A percentile compares a stretch with the other conserved stretches of the same genome.
Conservation (phyloP, 495 filamentous ascomycete species). For the Daldinia concentrica region DNA sequence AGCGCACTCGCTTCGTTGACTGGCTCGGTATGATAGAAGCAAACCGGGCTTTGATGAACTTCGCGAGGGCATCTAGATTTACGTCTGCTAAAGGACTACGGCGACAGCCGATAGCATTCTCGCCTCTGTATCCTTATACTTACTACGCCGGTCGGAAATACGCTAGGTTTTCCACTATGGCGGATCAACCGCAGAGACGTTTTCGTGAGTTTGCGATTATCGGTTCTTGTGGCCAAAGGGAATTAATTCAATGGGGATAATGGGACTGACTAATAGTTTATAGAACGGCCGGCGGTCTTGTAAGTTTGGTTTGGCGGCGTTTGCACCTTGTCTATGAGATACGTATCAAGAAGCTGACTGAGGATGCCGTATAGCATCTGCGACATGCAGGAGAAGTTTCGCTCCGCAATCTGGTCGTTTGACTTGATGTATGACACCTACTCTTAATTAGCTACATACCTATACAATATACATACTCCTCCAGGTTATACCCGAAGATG, state of each 20-base stretch:
- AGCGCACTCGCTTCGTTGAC: background rate
- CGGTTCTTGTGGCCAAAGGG: background rate
- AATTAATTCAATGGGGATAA: background rate
- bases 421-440: conserved; percentile 69
- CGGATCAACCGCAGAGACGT: conserved; percentile 45
- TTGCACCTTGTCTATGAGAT: background rate
- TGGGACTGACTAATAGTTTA: conserved; percentile 22
- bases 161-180: conserved; percentile 41
- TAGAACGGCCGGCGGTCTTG: conserved; percentile 77
- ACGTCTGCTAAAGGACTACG: conserved; percentile 15
- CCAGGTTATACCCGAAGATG: background rate
- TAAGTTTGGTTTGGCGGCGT: conserved; percentile 48
- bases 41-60: conserved; percentile 18
- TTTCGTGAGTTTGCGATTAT: conserved; percentile 49
- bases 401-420: conserved; percentile 81
- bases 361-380: conserved; percentile 72
- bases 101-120: conserved; percentile 7
- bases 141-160: conserved; percentile 12
- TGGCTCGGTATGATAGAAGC: background rate
- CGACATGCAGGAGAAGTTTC: conserved; percentile 95
- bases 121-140: conserved; percentile 14
- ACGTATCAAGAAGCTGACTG: conserved; percentile 1
- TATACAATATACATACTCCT: background rate
- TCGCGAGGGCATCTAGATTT: conserved; percentile 15
- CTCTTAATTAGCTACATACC: background rate